These are phyloP conservation scores for Trametes maxima DNA, from an alignment of 768 basidiomycete species.

Conservation along the genomic window DNA sequence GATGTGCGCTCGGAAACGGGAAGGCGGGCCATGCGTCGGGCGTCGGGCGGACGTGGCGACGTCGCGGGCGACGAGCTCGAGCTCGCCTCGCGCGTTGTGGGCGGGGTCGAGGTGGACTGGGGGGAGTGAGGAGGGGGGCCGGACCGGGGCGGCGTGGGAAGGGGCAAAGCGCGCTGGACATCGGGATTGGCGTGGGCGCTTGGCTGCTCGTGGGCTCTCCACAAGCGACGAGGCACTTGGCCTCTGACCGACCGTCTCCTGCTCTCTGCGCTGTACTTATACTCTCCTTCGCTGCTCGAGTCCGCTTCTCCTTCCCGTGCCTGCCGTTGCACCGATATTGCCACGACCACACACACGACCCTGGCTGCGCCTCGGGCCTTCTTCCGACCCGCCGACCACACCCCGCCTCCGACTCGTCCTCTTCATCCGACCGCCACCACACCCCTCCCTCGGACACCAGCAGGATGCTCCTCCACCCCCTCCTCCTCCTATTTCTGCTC, in stretches of 20 bases:
- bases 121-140: not conserved
- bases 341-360: conserved; percentile 7
- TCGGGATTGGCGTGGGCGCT: conserved; percentile 1
- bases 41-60: not conserved
- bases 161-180: not conserved
- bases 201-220: conserved; percentile 6
- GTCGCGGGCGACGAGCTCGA: not conserved
- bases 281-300: conserved; percentile 14
- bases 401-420: not conserved
- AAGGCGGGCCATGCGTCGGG: not conserved
- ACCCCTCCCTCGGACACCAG: conserved; percentile 1
- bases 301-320: conserved; percentile 7
- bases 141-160: not conserved
- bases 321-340: conserved; percentile 1
- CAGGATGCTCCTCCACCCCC: conserved; percentile 32
- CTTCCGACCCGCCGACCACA: conserved; percentile 1
- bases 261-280: conserved; percentile 21
- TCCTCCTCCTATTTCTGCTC: conserved; percentile 37
- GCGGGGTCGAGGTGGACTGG: not conserved
- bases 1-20: not conserved
- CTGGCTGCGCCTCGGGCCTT: conserved; percentile 19
- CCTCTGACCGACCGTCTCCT: not conserved
- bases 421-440: conserved; percentile 1
- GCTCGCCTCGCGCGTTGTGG: not conserved
- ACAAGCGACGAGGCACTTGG: conserved; percentile 8